phyloP scores from a whole-genome alignment of 352 stramenopile species.

The Pythium phragmiticola region DNA sequence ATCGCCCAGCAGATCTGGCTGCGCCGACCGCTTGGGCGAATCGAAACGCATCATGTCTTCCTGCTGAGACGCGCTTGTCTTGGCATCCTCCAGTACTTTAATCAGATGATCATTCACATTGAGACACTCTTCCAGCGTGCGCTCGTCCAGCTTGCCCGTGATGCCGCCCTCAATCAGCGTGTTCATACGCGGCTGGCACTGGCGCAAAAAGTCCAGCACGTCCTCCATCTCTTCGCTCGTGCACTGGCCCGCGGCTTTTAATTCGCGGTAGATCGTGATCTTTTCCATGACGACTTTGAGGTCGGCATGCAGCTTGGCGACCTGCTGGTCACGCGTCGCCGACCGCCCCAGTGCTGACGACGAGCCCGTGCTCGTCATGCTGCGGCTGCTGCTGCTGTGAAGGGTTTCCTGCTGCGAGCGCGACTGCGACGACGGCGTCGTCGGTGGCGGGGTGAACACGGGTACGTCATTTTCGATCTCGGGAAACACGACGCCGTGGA shows the following conservation, averaged over 20 bases:
- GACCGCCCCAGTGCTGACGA: constrained; percentile 5
- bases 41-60: constrained; percentile 63
- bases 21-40: constrained; percentile 38
- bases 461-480: constrained; percentile 65
- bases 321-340: constrained; percentile 55
- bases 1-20: constrained; percentile 18
- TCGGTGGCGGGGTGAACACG: constrained; percentile 64
- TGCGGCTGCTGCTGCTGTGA: constrained; percentile 23
- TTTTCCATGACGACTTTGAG: constrained; percentile 74
- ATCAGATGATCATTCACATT: constrained; percentile 86
- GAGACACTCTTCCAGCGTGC: constrained; percentile 78
- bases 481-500: constrained; percentile 69
- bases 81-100: constrained; percentile 61
- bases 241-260: constrained; percentile 30
- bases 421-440: constrained; percentile 31
- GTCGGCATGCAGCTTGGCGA: constrained; percentile 70
- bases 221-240: constrained; percentile 58
- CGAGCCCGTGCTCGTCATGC: constrained; percentile 11
- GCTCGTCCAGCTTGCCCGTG: constrained; percentile 82
- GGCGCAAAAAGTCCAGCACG: constrained; percentile 74
- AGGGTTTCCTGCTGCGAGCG: neutral
- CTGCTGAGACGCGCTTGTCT: constrained; percentile 23
- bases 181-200: constrained; percentile 88
- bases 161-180: constrained; percentile 84
- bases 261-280: constrained; percentile 47